phyloP scores from a whole-genome alignment of 2,329 filamentous ascomycete species.

The Davidsoniella eucalypti region DNA sequence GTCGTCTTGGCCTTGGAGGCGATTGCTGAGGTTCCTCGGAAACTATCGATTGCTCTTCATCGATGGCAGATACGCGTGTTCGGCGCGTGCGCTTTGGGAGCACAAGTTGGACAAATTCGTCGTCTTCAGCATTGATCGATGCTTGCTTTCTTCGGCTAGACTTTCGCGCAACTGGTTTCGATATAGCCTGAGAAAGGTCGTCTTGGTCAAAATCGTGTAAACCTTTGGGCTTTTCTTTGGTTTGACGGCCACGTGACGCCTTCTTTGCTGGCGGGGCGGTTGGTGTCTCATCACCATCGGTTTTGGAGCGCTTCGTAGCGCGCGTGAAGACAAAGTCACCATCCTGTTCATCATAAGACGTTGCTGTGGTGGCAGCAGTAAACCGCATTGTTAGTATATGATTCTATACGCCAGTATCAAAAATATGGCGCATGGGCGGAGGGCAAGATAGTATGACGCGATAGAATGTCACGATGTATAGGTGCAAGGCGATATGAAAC shows the following conservation, averaged over 20 bases:
- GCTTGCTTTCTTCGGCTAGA: constrained; percentile 23
- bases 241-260: constrained; percentile 25
- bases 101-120: constrained; percentile 22
- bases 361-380: constrained; percentile 17
- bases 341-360: constrained; percentile 47
- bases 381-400: constrained; percentile 8
- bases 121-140: constrained; percentile 23
- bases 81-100: constrained; percentile 27
- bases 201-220: constrained; percentile 10
- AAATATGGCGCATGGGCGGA: neutral
- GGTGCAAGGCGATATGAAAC: neutral
- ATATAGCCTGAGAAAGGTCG: constrained; percentile 16
- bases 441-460: neutral
- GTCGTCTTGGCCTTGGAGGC: too few species aligned
- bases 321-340: constrained; percentile 64
- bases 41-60: constrained; percentile 17
- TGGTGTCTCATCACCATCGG: constrained; percentile 24
- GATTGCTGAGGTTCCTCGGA: too few species aligned
- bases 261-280: constrained; percentile 21
- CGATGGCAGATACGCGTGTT: constrained; percentile 28
- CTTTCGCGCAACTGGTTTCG: constrained; percentile 19
- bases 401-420: neutral
- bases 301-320: constrained; percentile 48
- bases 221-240: constrained; percentile 16
- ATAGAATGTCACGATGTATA: neutral